A percentile compares a stretch with the other conserved stretches of the same genome.
Conservation (phyloP, 2,329 filamentous ascomycete genomes). For the Lachnellula arida region DNA sequence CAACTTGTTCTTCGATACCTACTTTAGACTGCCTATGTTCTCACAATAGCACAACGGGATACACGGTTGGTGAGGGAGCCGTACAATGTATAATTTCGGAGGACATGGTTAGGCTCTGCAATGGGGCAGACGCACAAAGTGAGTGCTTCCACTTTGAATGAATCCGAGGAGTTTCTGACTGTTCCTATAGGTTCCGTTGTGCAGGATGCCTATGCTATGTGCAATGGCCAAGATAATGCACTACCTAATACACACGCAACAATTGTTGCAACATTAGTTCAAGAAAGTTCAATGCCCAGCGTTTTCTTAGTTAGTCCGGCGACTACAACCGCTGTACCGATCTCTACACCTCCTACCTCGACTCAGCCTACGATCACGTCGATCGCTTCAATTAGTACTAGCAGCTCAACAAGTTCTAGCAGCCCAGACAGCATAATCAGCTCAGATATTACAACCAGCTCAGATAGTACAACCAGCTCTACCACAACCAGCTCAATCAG, state of each 20-base stretch:
- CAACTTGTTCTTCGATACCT: conserved; percentile 44
- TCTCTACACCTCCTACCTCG: conserved; percentile 1
- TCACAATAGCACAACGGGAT: conserved; percentile 52
- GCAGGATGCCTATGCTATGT: conserved; percentile 54
- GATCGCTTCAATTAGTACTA: not conserved
- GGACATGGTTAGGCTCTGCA: conserved; percentile 47
- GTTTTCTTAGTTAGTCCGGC: conserved; percentile 30
- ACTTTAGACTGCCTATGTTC: conserved; percentile 62
- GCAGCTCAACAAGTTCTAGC: conserved; percentile 7
- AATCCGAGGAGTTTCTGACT: conserved; percentile 5
- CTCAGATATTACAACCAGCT: not conserved
- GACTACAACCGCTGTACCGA: conserved; percentile 12
- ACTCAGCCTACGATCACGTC: conserved; percentile 5
- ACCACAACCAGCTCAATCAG: not conserved
- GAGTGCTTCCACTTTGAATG: not conserved
- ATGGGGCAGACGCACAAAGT: conserved; percentile 36
- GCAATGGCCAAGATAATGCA: conserved; percentile 45
- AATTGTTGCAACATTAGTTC: conserved; percentile 52
- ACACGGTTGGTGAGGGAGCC: conserved; percentile 68
- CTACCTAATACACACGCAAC: conserved; percentile 53
- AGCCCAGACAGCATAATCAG: not conserved
- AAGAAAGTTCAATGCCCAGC: conserved; percentile 35
- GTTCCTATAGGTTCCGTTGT: conserved; percentile 37
- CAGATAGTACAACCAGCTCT: not conserved
- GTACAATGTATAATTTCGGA: conserved; percentile 61